Percentiles rank a stretch among this genome's conserved stretches.
Conservation (phyloP, 441 rosid genomes). For the Hypseocharis bilobata region DNA sequence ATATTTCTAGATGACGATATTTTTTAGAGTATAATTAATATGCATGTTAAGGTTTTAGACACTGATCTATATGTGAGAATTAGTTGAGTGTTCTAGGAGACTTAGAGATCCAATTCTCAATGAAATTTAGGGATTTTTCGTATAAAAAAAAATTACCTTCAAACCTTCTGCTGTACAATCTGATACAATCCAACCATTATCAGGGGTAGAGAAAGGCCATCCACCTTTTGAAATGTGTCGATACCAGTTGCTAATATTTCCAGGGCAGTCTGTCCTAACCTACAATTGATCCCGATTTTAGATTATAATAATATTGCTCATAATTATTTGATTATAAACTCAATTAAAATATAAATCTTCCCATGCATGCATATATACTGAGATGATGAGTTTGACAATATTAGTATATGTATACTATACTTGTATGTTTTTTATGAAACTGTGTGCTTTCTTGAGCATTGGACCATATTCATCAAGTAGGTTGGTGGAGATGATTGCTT, state of each 20-base stretch:
- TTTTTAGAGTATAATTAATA: no score
- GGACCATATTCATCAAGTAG: conserved; percentile 57
- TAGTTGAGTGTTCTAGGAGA: no score
- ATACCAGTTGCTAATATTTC: conserved; percentile 67
- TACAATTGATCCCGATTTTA: no score
- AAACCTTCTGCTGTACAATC: conserved; percentile 94
- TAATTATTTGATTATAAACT: no score
- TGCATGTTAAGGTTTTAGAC: background rate
- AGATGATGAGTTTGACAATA: no score
- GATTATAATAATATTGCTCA: no score
- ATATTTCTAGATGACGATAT: no score
- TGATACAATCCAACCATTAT: conserved; percentile 93
- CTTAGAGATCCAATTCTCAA: no score
- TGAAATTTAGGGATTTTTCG: no score
- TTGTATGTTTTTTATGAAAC: conserved; percentile 63
- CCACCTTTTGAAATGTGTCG: conserved; percentile 97
- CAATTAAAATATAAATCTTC: no score
- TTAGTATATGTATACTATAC: conserved; percentile 21
- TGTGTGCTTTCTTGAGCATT: conserved; percentile 56
- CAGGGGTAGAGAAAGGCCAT: conserved; percentile 92
- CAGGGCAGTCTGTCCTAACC: conserved; percentile 75
- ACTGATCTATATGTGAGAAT: background rate
- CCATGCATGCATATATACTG: no score
- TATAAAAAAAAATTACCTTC: conserved; percentile 48
- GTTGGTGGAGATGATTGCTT: conserved; percentile 70